A percentile compares a stretch with the other conserved stretches of the same genome.
Evolutionary conservation across 257 asterid species (phyloP).

Genomic region (Lycium barbarum): DNA sequence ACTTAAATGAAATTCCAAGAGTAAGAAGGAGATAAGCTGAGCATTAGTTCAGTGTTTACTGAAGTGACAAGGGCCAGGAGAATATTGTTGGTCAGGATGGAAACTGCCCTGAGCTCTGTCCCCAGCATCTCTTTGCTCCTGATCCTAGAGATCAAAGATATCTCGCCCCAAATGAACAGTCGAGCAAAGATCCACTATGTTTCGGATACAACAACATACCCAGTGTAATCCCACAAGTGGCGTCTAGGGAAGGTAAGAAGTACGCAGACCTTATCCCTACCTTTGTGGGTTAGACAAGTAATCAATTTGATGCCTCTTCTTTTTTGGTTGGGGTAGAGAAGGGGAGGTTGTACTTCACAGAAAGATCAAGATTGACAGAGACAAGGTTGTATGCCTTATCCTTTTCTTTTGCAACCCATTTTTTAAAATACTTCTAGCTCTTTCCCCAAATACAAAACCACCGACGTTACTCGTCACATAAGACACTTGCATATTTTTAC

Average conservation of each 20-base stretch:
- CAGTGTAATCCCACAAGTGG: too few relatives aligned
- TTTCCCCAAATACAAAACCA: not conserved
- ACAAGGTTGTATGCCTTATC: not conserved
- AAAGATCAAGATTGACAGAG: constrained; percentile 9
- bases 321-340: constrained; percentile 12
- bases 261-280: too few relatives aligned
- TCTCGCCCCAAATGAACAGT: constrained; percentile 8
- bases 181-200: constrained; percentile 1
- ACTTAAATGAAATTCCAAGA: not conserved
- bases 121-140: not conserved
- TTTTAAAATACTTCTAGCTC: not conserved
- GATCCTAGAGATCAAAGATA: not conserved
- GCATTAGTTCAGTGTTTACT: constrained; percentile 3
- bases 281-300: not conserved
- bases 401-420: constrained; percentile 20
- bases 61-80: not conserved
- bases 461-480: not conserved
- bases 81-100: constrained; percentile 17
- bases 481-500: not conserved
- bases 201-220: not conserved
- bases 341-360: not conserved
- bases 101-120: not conserved
- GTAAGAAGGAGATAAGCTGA: not conserved
- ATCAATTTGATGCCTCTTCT: constrained; percentile 8
- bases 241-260: too few relatives aligned